Evolutionary conservation across 164 flowering plant genomes (phyloP).

Genomic region (Warburgia ugandensis): DNA sequence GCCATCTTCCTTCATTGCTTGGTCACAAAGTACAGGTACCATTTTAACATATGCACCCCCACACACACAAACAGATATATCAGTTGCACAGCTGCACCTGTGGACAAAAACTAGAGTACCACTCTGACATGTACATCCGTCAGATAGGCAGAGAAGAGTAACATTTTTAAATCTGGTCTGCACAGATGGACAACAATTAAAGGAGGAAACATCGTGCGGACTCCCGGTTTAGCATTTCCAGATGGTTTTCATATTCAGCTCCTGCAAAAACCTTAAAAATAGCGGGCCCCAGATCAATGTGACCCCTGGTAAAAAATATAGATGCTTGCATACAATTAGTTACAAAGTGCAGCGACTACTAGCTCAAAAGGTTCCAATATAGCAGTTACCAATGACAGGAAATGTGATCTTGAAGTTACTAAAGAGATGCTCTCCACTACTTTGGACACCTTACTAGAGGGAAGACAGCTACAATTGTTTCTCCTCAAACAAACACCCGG

Average conservation of each 20-base stretch:
- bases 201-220: constrained; percentile 71
- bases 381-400: background rate
- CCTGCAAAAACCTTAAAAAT: too few species aligned
- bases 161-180: constrained; percentile 1
- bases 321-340: background rate
- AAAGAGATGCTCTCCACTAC: background rate
- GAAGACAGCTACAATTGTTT: background rate
- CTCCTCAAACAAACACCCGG: constrained; percentile 1
- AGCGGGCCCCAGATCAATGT: too few species aligned
- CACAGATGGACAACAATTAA: constrained; percentile 60
- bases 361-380: background rate
- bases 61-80: background rate
- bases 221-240: constrained; percentile 82
- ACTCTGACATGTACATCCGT: too few species aligned
- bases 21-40: constrained; percentile 34
- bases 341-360: too few species aligned
- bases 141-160: constrained; percentile 7
- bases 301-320: background rate
- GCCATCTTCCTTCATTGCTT: constrained; percentile 27
- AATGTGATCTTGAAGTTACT: background rate
- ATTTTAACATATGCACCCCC: background rate
- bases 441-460: background rate
- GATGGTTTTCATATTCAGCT: constrained; percentile 60
- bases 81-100: background rate
- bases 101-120: background rate